A percentile compares a stretch with the other conserved stretches of the same genome.
These are phyloP conservation scores for Phaffomyces opuntiae DNA, from an alignment of 805 yeast species.

Conservation along the genomic window DNA sequence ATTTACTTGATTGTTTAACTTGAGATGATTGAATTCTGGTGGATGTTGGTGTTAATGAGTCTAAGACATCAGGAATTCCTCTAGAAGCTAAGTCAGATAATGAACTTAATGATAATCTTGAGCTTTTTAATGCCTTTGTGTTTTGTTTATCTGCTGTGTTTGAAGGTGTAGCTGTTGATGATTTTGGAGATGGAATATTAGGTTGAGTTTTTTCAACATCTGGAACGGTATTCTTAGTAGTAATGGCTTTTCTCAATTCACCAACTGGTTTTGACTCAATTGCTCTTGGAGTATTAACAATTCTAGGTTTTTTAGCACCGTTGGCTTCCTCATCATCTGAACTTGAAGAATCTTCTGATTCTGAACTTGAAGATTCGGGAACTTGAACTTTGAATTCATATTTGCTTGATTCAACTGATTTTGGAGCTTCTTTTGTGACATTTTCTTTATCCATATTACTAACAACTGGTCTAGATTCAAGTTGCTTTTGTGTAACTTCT, in stretches of 20 bases:
- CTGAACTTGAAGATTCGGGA: background rate
- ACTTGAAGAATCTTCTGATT: background rate
- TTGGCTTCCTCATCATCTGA: slow-evolving; percentile 24
- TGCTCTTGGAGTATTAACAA: slow-evolving; percentile 39
- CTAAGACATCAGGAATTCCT: slow-evolving; percentile 64
- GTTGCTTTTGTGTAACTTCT: background rate
- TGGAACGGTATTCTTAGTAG: slow-evolving; percentile 1
- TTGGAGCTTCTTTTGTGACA: background rate
- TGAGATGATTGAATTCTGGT: slow-evolving; percentile 6
- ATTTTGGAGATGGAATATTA: slow-evolving; percentile 11
- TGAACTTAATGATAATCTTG: slow-evolving; percentile 39
- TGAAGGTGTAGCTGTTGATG: background rate
- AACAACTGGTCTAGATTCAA: background rate
- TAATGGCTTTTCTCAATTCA: slow-evolving; percentile 14
- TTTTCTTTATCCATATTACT: background rate
- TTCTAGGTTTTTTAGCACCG: slow-evolving; percentile 30
- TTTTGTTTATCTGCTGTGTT: background rate
- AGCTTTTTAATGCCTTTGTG: background rate
- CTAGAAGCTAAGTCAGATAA: slow-evolving; percentile 53
- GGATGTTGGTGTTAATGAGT: slow-evolving; percentile 26
- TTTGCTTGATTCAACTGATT: background rate
- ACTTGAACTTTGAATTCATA: background rate
- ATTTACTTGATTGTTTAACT: background rate
- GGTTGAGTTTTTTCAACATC: slow-evolving; percentile 13
- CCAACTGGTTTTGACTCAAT: slow-evolving; percentile 18